Evolutionary conservation across 1,284 basidiomycete genomes (phyloP).

Genomic region (Cryptococcus sp.): DNA sequence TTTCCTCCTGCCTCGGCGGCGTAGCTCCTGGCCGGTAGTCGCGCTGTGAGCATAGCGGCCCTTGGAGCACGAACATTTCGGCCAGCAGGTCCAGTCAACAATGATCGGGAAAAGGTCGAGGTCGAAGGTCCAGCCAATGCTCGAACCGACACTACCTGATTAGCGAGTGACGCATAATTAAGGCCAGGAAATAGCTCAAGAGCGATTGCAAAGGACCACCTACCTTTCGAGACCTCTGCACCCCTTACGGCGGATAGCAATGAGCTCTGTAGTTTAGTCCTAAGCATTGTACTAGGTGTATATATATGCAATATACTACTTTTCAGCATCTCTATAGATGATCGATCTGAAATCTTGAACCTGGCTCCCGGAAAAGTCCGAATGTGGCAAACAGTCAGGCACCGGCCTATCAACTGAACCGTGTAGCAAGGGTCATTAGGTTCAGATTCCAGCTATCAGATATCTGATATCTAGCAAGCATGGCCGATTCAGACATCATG

Average conservation of each 20-base stretch:
- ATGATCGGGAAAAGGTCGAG: slow-evolving; percentile 13
- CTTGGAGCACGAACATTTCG: slow-evolving; percentile 15
- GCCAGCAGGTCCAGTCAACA: slow-evolving; percentile 15
- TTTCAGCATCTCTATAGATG: background rate
- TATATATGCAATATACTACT: background rate
- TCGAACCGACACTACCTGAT: slow-evolving; percentile 1
- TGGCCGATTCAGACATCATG: slow-evolving; percentile 12
- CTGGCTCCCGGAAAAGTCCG: background rate
- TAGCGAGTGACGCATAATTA: background rate
- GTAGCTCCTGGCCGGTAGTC: slow-evolving; percentile 40
- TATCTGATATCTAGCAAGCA: background rate
- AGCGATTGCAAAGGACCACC: background rate
- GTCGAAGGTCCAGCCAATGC: slow-evolving; percentile 33
- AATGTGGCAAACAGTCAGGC: background rate
- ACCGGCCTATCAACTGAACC: background rate
- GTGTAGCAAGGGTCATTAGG: background rate
- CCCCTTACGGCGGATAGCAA: slow-evolving; percentile 23
- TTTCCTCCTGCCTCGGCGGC: slow-evolving; percentile 61
- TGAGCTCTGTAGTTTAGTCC: slow-evolving; percentile 26
- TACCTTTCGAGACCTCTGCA: slow-evolving; percentile 25
- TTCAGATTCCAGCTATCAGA: no score
- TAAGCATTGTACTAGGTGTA: slow-evolving; percentile 23
- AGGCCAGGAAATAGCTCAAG: background rate
- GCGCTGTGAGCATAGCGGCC: slow-evolving; percentile 15
- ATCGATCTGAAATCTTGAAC: background rate